A percentile compares a stretch with the other conserved stretches of the same genome.
Evolutionary conservation across 2,329 filamentous ascomycete species (phyloP).

Genomic region (Aureobasidium sp.): DNA sequence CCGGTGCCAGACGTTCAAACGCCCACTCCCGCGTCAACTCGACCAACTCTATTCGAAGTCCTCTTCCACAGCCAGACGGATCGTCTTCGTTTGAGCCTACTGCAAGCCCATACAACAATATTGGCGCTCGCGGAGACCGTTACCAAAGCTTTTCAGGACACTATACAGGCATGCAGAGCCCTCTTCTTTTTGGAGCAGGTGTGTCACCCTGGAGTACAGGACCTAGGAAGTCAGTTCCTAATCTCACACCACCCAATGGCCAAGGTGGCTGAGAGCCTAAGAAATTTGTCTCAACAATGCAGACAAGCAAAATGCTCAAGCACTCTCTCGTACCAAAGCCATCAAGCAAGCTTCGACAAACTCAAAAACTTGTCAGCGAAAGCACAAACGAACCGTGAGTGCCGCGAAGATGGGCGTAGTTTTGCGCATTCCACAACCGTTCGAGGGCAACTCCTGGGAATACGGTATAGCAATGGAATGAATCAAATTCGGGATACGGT

Average conservation of each 20-base stretch:
- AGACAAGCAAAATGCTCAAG: neutral
- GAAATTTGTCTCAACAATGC: neutral
- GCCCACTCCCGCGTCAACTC: conserved; percentile 36
- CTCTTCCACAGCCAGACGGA: conserved; percentile 7
- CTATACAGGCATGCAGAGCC: conserved; percentile 29
- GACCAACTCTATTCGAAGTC: conserved; percentile 31
- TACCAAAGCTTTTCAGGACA: conserved; percentile 19
- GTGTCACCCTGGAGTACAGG: conserved; percentile 29
- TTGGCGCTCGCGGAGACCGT: neutral
- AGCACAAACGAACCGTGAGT: neutral
- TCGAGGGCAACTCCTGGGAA: neutral
- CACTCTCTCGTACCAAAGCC: neutral
- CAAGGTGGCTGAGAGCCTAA: conserved; percentile 7
- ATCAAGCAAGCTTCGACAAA: neutral
- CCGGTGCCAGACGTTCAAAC: neutral
- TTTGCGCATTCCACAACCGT: neutral
- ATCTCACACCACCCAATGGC: conserved; percentile 15
- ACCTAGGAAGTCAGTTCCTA: conserved; percentile 10
- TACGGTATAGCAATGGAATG: neutral
- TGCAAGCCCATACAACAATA: conserved; percentile 17
- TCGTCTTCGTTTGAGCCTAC: conserved; percentile 15
- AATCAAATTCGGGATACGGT: neutral
- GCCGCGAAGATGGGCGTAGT: neutral
- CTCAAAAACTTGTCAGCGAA: neutral
- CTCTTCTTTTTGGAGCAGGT: conserved; percentile 32